phyloP scores from a whole-genome alignment of 176 grass and related monocot genomes.

The Melocanna baccifera region DNA sequence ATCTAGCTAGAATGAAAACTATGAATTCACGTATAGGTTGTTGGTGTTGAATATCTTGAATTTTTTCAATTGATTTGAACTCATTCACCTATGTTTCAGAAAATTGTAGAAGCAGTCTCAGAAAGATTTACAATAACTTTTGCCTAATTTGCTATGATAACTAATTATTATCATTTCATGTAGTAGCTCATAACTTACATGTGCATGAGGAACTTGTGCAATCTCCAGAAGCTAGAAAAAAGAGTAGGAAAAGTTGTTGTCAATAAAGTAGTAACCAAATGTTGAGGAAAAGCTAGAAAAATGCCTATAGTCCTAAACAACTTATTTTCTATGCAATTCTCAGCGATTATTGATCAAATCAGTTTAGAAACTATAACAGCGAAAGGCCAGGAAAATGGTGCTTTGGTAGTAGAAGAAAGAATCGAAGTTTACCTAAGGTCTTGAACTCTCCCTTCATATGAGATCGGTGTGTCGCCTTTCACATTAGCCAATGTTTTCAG shows the following conservation, averaged over 20 bases:
- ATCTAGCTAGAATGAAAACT: constrained; percentile 33
- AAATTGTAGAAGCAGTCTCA: not conserved
- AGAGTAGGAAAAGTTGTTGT: not conserved
- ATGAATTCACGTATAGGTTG: constrained; percentile 66
- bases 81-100: constrained; percentile 64
- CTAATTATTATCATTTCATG: not conserved
- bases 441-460: constrained; percentile 83
- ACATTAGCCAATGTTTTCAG: constrained; percentile 92
- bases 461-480: constrained; percentile 98
- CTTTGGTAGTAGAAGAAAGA: not conserved
- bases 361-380: not conserved
- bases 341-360: not conserved
- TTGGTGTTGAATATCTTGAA: constrained; percentile 99
- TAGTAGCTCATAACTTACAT: constrained; percentile 56
- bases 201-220: constrained; percentile 92
- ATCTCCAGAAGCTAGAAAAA: constrained; percentile 84
- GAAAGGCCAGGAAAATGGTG: not conserved
- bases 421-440: constrained; percentile 43
- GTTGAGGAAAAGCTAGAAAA: not conserved
- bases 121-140: not conserved
- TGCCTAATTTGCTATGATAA: not conserved
- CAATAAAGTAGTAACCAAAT: not conserved
- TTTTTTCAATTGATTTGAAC: constrained; percentile 98
- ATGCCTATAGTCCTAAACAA: too few species aligned
- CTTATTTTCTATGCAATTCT: not conserved